A percentile compares a stretch with the other conserved stretches of the same genome.
phyloP scores from a whole-genome alignment of 805 yeast species.

The Diddensiella transvaalensis region DNA sequence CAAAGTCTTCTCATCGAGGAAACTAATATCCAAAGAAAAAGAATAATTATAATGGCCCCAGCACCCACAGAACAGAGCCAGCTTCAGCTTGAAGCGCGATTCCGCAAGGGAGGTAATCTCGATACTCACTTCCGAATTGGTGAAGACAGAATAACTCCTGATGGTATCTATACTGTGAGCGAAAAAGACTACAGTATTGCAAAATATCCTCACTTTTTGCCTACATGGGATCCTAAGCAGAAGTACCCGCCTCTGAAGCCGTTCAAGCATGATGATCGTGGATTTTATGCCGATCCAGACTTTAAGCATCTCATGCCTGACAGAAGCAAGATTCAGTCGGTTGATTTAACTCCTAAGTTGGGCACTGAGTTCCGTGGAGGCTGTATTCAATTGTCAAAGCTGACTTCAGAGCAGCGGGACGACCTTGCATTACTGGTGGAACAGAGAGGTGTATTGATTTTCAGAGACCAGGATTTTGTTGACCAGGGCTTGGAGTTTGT shows the following conservation, averaged over 20 bases:
- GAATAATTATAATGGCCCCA: neutral
- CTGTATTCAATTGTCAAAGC: neutral
- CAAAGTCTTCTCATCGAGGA: too few relatives aligned
- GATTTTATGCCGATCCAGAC: conserved; percentile 51
- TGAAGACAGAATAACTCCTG: neutral
- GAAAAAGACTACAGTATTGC: neutral
- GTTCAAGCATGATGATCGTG: conserved; percentile 43
- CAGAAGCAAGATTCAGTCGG: neutral
- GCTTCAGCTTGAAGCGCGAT: neutral
- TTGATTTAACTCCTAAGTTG: conserved; percentile 41
- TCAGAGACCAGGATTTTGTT: conserved; percentile 40
- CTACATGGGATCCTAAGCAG: neutral
- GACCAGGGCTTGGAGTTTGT: conserved; percentile 10
- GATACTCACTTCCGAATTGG: neutral
- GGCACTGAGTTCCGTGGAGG: neutral
- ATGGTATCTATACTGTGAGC: neutral
- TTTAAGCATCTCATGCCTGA: conserved; percentile 30
- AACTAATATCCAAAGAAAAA: too few relatives aligned
- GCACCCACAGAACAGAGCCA: neutral
- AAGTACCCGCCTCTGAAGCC: neutral
- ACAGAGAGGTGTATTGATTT: conserved; percentile 49
- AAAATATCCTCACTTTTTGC: neutral
- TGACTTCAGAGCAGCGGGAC: conserved; percentile 3
- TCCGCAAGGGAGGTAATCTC: neutral
- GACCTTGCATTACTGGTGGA: conserved; percentile 45